These are phyloP conservation scores for Leccinum griseonigrum DNA, from an alignment of 1,284 basidiomycete species.

Conservation along the genomic window DNA sequence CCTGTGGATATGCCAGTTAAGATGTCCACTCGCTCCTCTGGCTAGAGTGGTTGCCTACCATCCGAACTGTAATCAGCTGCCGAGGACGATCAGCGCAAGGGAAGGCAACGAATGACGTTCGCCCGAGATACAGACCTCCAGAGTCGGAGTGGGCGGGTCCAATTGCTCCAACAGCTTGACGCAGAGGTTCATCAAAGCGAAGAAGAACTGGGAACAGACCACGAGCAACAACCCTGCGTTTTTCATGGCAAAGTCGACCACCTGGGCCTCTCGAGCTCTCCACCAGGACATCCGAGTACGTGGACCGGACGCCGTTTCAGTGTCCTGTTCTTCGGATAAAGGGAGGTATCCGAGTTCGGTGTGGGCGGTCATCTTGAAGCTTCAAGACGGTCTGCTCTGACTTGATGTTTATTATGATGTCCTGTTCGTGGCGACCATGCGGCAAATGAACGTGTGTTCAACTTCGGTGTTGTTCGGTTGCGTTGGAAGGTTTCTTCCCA, in stretches of 20 bases:
- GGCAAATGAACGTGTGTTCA: not conserved
- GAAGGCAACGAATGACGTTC: not conserved
- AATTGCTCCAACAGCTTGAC: conserved; percentile 62
- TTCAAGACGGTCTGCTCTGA: not conserved
- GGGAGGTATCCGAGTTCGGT: not conserved
- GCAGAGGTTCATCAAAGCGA: conserved; percentile 57
- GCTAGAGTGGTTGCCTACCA: conserved; percentile 32
- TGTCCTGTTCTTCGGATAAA: not conserved
- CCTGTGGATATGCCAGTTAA: conserved; percentile 23
- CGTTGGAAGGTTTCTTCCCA: not conserved
- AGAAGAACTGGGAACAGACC: conserved; percentile 57
- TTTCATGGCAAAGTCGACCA: not conserved
- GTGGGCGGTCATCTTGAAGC: not conserved
- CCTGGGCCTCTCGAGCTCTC: not conserved
- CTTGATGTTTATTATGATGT: not conserved
- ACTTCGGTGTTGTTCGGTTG: not conserved
- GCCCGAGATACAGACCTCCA: conserved; percentile 45
- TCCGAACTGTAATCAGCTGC: conserved; percentile 49
- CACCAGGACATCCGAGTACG: not conserved
- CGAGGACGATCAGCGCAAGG: conserved; percentile 31
- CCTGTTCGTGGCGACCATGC: not conserved
- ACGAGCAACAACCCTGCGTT: conserved; percentile 67
- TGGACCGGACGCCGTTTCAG: not conserved
- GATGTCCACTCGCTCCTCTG: too few relatives aligned
- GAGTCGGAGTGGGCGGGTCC: conserved; percentile 54